These are phyloP conservation scores for Yamadazyma friedrichii DNA, from an alignment of 1,139 yeast genomes.

Conservation along the genomic window DNA sequence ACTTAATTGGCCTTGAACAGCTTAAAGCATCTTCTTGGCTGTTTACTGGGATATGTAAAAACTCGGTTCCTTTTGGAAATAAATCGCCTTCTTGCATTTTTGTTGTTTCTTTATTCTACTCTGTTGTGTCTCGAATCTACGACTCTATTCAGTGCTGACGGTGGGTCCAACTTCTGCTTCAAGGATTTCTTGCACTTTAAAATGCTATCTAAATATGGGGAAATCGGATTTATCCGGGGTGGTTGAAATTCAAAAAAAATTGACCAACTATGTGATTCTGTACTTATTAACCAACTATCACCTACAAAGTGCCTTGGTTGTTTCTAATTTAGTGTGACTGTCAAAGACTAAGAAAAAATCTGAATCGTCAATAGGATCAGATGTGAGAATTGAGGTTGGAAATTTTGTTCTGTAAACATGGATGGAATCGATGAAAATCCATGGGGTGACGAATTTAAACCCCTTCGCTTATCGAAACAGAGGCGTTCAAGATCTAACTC, in stretches of 20 bases:
- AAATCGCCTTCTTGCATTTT: conserved; percentile 24
- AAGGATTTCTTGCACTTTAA: no score
- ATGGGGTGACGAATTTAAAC: conserved; percentile 21
- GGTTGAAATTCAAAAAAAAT: not conserved
- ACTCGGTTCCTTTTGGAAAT: conserved; percentile 53
- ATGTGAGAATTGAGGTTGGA: not conserved
- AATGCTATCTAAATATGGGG: not conserved
- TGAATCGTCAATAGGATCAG: not conserved
- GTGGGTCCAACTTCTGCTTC: no score
- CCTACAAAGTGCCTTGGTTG: no score
- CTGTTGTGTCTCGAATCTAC: no score
- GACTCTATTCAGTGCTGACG: no score
- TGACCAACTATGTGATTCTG: no score
- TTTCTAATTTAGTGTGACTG: no score
- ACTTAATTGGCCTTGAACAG: conserved; percentile 41
- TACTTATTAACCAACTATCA: no score
- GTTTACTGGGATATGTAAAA: conserved; percentile 56
- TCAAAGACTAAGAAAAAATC: no score
- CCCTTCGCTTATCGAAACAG: conserved; percentile 34
- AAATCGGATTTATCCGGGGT: not conserved
- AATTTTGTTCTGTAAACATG: not conserved
- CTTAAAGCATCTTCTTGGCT: conserved; percentile 41
- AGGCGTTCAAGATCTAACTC: conserved; percentile 16
- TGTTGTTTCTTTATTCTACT: no score
- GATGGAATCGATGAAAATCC: conserved; percentile 14